Evolutionary conservation across 2,329 filamentous ascomycete genomes (phyloP), one percentile per base, ranked within the genome.

Genomic region (Dactylellina leptospora): DNA sequence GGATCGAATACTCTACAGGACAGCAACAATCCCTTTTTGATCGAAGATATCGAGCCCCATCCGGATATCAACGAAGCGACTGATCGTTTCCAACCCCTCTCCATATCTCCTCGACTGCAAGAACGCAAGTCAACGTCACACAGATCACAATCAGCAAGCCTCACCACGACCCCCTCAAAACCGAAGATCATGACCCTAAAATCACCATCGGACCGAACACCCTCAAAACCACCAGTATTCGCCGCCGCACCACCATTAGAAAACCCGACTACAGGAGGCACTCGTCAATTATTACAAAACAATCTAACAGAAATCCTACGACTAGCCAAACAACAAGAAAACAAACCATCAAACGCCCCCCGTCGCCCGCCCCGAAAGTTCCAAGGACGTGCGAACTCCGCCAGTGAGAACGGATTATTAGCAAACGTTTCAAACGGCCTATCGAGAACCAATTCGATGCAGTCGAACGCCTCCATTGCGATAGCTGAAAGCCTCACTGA

Each of bases 241-340:
- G 16, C n/a, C 18, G 16, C 47, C 9, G 36, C 40, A 22, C 58
- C 38, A 18, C 58, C 51, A 45, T 44, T 45, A 18, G 54, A 64
- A 8, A 64, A 64, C 16, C 25, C 55, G 0, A 25, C 33, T 20
- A 28, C 38, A 45, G 38, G 25, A 16, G 23, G 47, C n/a, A 44
- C 28, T 25, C 58, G 66, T 38, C 45, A 44, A 5, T 54, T 72
- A 10, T 22, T 72, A 18, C 68, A 44, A 22, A 72, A 59, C 59
- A 72, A 72, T 18, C 59, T 72, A 1, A 48, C 68, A 9, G 68
- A 72, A 47, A 72, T 72, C 22, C 59, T 72, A 33, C 44, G 68
- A 18, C 23, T 59, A 1, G 68, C 59, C 20, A 72, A 72, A 33
- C 59, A 69, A 10, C 45, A 72, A 45, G 54, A 71, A 30, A 71